Conservation (phyloP, 2,329 filamentous ascomycete species). For the Myriosclerotinia duriaeana region DNA sequence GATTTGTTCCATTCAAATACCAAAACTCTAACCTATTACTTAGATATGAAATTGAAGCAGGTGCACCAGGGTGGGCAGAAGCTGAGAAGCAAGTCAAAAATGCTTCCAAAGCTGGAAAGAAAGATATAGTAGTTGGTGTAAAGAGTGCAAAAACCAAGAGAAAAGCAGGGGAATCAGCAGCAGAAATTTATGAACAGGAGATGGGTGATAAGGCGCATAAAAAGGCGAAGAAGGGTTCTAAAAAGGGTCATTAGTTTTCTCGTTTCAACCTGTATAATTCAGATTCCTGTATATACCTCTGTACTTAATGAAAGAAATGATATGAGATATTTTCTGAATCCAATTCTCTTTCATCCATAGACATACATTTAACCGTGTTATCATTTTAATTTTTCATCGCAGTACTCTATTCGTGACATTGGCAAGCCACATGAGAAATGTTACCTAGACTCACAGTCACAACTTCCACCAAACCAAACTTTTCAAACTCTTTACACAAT, state of each 20-base stretch:
- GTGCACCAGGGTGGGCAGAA: conserved; percentile 62
- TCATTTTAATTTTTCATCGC: neutral
- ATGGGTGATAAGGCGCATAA: conserved; percentile 54
- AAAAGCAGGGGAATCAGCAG: conserved; percentile 62
- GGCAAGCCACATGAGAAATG: conserved; percentile 5
- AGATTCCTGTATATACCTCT: conserved; percentile 18
- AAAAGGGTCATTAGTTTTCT: conserved; percentile 31
- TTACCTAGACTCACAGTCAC: neutral
- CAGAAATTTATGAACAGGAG: conserved; percentile 62
- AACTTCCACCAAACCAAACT: conserved; percentile 1
- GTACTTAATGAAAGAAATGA: conserved; percentile 19
- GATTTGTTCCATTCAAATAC: conserved; percentile 2
- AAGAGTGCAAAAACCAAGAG: conserved; percentile 76
- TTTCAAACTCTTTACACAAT: neutral
- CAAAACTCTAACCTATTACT: conserved; percentile 31
- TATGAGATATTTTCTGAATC: neutral
- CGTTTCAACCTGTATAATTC: conserved; percentile 9
- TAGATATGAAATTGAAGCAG: conserved; percentile 65
- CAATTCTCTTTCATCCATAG: neutral
- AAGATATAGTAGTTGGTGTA: conserved; percentile 71
- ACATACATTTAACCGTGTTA: neutral
- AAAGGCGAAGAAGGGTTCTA: conserved; percentile 52
- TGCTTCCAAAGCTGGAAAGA: conserved; percentile 55
- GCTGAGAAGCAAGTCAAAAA: conserved; percentile 73
- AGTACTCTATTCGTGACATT: neutral